Evolutionary conservation across 164 flowering plant genomes (phyloP).

Genomic region (Santalum album): DNA sequence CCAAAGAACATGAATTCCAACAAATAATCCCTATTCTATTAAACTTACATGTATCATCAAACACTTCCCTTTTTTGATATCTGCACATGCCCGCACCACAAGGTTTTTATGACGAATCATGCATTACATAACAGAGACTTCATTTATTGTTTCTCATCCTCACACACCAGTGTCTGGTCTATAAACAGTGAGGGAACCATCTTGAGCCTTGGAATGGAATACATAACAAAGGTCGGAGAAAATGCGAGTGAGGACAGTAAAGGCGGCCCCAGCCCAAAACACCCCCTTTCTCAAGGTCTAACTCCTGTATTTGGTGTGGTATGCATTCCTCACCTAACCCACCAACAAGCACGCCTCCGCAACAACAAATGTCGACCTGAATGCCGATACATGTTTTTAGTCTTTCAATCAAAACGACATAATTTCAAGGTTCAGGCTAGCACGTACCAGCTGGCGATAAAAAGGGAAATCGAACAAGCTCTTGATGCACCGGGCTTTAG

Average conservation of each 20-base stretch:
- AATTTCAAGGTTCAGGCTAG: too few relatives aligned
- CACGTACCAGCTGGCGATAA: constrained; percentile 55
- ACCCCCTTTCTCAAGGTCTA: constrained; percentile 46
- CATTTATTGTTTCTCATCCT: constrained; percentile 28
- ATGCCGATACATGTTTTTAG: too few relatives aligned
- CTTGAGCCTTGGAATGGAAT: constrained; percentile 39
- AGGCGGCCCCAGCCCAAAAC: constrained; percentile 67
- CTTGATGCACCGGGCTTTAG: constrained; percentile 51
- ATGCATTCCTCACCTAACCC: constrained; percentile 56
- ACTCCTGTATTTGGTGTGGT: constrained; percentile 49
- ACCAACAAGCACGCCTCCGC: constrained; percentile 60
- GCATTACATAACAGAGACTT: too few relatives aligned
- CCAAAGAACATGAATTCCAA: too few relatives aligned
- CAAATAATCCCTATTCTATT: too few relatives aligned
- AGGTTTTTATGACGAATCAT: too few relatives aligned
- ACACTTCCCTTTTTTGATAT: too few relatives aligned
- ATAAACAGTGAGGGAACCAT: constrained; percentile 9
- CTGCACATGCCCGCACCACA: too few relatives aligned
- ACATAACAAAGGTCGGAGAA: constrained; percentile 51
- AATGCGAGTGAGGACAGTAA: constrained; percentile 46
- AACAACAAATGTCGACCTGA: constrained; percentile 52
- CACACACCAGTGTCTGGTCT: constrained; percentile 33
- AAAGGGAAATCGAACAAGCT: constrained; percentile 51
- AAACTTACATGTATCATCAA: too few relatives aligned
- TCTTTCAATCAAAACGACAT: too few relatives aligned